phyloP scores from a whole-genome alignment of 495 filamentous ascomycete species.

The Aspergillus mulundensis region DNA sequence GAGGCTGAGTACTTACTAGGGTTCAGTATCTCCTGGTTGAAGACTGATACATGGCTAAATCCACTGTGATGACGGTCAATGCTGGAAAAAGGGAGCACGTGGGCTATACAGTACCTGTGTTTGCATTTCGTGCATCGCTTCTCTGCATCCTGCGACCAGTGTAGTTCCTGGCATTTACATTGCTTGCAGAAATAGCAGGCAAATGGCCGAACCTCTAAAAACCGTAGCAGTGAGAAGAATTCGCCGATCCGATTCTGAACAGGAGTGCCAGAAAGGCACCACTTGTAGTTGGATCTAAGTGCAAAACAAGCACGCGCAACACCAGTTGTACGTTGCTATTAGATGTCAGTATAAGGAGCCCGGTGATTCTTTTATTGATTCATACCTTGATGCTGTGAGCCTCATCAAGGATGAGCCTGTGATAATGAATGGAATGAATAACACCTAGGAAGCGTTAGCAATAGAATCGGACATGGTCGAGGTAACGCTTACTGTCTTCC shows the following conservation, averaged over 20 bases:
- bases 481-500: conserved; percentile 61
- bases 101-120: conserved; percentile 37
- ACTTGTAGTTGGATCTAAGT: conserved; percentile 78
- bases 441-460: conserved; percentile 32
- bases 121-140: conserved; percentile 65
- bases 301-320: conserved; percentile 94
- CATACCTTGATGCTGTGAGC: conserved; percentile 88
- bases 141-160: conserved; percentile 72
- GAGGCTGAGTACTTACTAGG: conserved; percentile 48
- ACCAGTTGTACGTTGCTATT: conserved; percentile 69
- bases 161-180: conserved; percentile 73
- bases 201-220: conserved; percentile 82
- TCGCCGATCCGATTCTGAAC: conserved; percentile 96
- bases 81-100: neutral
- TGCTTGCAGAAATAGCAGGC: conserved; percentile 87
- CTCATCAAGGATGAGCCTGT: conserved; percentile 91
- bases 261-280: conserved; percentile 93
- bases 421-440: conserved; percentile 82
- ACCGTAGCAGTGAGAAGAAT: conserved; percentile 90
- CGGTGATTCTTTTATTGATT: neutral
- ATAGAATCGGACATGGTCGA: neutral
- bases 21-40: conserved; percentile 92
- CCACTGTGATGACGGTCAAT: conserved; percentile 46
- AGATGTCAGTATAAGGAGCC: conserved; percentile 23
- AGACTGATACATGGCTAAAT: conserved; percentile 86